These are phyloP conservation scores for Metschnikowia peoriensis DNA, from an alignment of 805 yeast genomes.

Conservation along the genomic window DNA sequence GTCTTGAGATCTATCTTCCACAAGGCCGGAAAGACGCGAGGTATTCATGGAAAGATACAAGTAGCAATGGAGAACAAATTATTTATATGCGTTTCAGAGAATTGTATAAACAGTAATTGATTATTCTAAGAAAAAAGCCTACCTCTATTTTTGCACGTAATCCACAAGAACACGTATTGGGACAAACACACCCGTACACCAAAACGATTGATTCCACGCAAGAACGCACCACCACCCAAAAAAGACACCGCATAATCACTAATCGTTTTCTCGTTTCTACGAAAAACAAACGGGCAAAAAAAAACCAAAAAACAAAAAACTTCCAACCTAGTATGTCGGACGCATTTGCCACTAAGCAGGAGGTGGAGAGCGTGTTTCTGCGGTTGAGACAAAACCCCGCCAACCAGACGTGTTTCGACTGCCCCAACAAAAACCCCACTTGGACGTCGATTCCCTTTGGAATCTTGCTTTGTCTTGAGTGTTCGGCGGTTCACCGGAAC, in stretches of 20 bases:
- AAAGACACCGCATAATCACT: neutral
- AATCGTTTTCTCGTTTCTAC: neutral
- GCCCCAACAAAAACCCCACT: conserved; percentile 90
- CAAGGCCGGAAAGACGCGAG: too few species aligned
- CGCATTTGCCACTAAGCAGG: conserved; percentile 64
- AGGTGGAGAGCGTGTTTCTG: conserved; percentile 62
- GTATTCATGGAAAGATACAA: too few species aligned
- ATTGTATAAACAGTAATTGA: too few species aligned
- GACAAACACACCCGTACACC: neutral
- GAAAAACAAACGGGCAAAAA: neutral
- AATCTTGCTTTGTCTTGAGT: conserved; percentile 85
- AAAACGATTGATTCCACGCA: neutral
- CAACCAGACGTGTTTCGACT: conserved; percentile 89
- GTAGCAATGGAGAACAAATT: too few species aligned
- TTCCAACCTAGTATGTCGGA: conserved; percentile 34
- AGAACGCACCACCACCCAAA: neutral
- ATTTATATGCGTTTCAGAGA: too few species aligned
- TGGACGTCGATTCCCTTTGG: conserved; percentile 99
- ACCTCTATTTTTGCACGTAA: too few species aligned
- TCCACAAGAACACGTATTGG: too few species aligned
- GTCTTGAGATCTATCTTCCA: too few species aligned
- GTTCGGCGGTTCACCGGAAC: conserved; percentile 94
- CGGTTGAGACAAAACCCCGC: conserved; percentile 64
- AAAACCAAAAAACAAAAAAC: neutral
- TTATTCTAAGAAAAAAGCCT: too few species aligned